A percentile compares a stretch with the other conserved stretches of the same genome.
These are phyloP conservation scores for Magnolia officinalis DNA, from an alignment of 164 flowering plant species.

Conservation along the genomic window DNA sequence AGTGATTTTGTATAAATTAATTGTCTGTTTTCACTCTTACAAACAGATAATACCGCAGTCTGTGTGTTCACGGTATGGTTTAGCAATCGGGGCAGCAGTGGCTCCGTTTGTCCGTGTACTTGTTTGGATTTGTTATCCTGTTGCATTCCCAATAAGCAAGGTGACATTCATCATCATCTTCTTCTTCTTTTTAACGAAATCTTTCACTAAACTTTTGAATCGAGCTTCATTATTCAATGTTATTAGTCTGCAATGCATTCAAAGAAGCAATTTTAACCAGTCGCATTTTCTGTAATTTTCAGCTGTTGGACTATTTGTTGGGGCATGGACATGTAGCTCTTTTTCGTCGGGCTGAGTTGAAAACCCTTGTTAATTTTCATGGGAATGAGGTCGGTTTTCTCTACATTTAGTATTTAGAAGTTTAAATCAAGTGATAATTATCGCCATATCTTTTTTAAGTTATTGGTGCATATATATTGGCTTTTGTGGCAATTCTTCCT, in stretches of 20 bases:
- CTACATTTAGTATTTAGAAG: background rate
- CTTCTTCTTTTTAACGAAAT: background rate
- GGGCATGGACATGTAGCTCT: slow-evolving; percentile 81
- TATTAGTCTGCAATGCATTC: background rate
- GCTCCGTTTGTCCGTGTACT: slow-evolving; percentile 91
- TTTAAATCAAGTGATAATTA: background rate
- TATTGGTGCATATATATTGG: background rate
- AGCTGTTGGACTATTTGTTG: slow-evolving; percentile 76
- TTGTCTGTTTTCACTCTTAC: background rate
- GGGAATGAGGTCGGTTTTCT: slow-evolving; percentile 79
- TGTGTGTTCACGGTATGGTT: slow-evolving; percentile 90
- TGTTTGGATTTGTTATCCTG: slow-evolving; percentile 94
- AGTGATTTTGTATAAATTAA: background rate
- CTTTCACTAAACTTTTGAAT: background rate
- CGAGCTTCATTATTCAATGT: background rate
- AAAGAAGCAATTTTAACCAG: background rate
- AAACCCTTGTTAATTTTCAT: slow-evolving; percentile 88
- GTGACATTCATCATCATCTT: slow-evolving; percentile 25
- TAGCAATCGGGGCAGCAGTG: slow-evolving; percentile 85
- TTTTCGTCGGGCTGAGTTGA: slow-evolving; percentile 96
- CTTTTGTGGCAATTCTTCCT: too few relatives aligned
- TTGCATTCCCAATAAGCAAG: slow-evolving; percentile 99
- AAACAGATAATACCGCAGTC: slow-evolving; percentile 94
- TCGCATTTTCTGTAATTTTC: slow-evolving; percentile 18
- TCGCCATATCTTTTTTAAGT: background rate